These are phyloP conservation scores for Penicillium atrosanguineum DNA, from an alignment of 495 filamentous ascomycete genomes.

Conservation along the genomic window DNA sequence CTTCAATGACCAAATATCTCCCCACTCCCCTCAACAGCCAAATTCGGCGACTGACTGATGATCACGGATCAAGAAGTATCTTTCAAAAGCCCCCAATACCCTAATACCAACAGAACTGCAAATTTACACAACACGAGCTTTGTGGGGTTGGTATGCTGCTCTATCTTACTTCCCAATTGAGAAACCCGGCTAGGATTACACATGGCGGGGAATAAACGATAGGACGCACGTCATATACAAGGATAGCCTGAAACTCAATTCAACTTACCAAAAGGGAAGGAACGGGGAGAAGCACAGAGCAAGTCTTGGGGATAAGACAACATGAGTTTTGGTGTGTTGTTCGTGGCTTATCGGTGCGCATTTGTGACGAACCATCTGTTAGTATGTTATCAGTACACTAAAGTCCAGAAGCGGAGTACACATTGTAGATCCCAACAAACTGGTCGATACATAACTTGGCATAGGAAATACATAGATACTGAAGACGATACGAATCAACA, in stretches of 20 bases:
- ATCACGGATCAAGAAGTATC: neutral
- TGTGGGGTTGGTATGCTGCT: constrained; percentile 3
- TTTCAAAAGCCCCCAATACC: neutral
- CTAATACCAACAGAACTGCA: neutral
- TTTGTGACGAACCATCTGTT: neutral
- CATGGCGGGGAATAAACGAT: neutral
- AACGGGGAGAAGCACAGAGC: neutral
- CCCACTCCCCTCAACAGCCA: neutral
- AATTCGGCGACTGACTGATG: neutral
- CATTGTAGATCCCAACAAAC: neutral
- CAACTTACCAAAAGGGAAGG: neutral
- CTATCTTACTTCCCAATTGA: constrained; percentile 13
- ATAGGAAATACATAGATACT: neutral
- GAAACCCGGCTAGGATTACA: neutral
- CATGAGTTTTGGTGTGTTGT: neutral
- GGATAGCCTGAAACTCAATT: neutral
- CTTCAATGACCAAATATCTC: neutral
- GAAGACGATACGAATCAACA: neutral
- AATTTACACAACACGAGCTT: neutral
- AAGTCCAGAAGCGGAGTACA: neutral
- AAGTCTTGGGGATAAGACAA: neutral
- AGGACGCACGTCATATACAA: neutral
- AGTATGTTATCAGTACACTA: neutral
- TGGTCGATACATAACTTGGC: neutral
- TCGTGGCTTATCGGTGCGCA: neutral